Evolutionary conservation across 768 basidiomycete species (phyloP).

Genomic region (Leccinum longicurvipes): DNA sequence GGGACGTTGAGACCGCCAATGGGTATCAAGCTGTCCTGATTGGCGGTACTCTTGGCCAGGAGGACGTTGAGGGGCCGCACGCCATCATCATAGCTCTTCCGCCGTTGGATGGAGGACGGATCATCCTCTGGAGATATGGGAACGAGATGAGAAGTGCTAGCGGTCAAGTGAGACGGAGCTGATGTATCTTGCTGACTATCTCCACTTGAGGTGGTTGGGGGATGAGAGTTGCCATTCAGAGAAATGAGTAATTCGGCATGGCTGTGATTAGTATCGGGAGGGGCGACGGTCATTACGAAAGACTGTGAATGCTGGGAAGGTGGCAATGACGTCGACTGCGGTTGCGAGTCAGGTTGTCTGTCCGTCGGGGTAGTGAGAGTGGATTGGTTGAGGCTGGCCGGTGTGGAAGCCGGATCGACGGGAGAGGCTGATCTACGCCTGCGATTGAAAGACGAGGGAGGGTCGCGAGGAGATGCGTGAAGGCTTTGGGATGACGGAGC

Average conservation of each 20-base stretch:
- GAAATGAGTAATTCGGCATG: constrained; percentile 6
- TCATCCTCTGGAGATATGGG: constrained; percentile 18
- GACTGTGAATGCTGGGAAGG: constrained; percentile 33
- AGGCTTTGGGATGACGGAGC: constrained; percentile 23
- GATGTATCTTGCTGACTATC: constrained; percentile 12
- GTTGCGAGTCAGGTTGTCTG: constrained; percentile 7
- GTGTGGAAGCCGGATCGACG: constrained; percentile 4
- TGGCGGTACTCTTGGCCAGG: constrained; percentile 18
- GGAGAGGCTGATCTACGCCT: constrained; percentile 14
- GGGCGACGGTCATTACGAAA: constrained; percentile 43
- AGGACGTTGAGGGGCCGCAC: constrained; percentile 39
- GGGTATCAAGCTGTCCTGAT: constrained; percentile 10
- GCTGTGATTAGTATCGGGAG: constrained; percentile 28
- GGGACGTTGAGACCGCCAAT: constrained; percentile 26
- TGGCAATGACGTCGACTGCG: constrained; percentile 11
- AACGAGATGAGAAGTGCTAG: constrained; percentile 17
- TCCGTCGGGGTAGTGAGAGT: constrained; percentile 20
- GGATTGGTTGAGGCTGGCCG: not conserved
- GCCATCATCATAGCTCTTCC: constrained; percentile 45
- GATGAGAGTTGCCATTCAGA: not conserved
- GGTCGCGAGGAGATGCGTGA: constrained; percentile 10
- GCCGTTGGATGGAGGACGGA: constrained; percentile 18
- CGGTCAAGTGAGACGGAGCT: constrained; percentile 11
- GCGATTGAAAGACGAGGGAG: not conserved
- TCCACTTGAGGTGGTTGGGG: not conserved